phyloP scores from a whole-genome alignment of 192 early-diverging fungal genomes.

The Chytriomyces confervae region DNA sequence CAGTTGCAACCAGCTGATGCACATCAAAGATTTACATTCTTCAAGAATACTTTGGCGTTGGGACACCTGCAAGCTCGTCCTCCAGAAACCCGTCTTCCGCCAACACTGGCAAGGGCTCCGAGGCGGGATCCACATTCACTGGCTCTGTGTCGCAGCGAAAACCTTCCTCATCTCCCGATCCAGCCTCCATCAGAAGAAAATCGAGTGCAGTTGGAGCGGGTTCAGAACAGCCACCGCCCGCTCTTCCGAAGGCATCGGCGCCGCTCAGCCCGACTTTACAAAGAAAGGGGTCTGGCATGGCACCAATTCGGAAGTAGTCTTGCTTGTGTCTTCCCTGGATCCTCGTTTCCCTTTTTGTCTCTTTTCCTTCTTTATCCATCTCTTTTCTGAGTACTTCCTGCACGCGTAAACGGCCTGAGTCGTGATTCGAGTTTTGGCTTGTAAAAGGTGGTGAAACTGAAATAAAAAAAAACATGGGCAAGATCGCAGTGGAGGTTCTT shows the following conservation, averaged over 20 bases:
- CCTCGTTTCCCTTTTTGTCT: background rate
- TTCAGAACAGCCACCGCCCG: too few relatives aligned
- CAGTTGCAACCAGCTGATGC: background rate
- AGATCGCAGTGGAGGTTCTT: background rate
- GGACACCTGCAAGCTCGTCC: background rate
- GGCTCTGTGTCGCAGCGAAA: background rate
- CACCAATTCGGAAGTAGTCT: background rate
- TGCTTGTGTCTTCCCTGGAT: background rate
- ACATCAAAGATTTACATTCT: background rate
- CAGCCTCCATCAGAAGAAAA: too few relatives aligned
- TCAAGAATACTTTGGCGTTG: background rate
- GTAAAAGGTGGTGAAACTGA: background rate
- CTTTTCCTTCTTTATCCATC: background rate
- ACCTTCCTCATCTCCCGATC: background rate
- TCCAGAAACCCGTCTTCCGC: too few relatives aligned
- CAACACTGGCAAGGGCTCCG: background rate
- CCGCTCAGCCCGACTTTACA: too few relatives aligned
- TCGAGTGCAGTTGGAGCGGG: too few relatives aligned
- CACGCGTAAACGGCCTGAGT: background rate
- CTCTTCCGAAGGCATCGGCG: too few relatives aligned
- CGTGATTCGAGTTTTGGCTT: too few relatives aligned
- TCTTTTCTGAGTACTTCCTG: background rate
- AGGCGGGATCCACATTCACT: background rate
- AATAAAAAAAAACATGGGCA: background rate
- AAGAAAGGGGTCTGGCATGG: too few relatives aligned